A percentile compares a stretch with the other conserved stretches of the same genome.
Conservation (phyloP, 2,329 filamentous ascomycete genomes). For the Curvularia sp. region DNA sequence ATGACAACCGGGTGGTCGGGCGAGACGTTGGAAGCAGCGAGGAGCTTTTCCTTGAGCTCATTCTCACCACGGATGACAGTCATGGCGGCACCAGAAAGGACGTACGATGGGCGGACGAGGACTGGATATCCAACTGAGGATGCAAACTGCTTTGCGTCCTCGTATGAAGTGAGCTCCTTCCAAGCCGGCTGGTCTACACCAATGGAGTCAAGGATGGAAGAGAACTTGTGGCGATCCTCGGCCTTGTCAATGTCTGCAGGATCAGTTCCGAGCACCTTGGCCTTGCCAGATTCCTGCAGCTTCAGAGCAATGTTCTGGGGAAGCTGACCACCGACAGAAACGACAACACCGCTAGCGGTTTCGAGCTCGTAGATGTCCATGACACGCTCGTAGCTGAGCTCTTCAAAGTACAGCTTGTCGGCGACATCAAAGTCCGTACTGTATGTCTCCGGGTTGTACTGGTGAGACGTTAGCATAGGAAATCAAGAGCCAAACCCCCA, state of each 20-base stretch:
- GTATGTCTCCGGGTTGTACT: constrained; percentile 25
- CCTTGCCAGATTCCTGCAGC: constrained; percentile 88
- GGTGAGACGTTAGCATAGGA: too few species aligned
- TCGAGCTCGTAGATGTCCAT: constrained; percentile 99
- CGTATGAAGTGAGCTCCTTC: constrained; percentile 93
- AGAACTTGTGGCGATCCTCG: constrained; percentile 98
- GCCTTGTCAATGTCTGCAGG: constrained; percentile 96
- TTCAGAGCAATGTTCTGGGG: constrained; percentile 97
- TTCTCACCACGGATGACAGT: constrained; percentile 88
- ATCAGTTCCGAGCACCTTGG: constrained; percentile 90
- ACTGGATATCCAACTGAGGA: constrained; percentile 89
- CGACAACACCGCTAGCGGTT: constrained; percentile 82
- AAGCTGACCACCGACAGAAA: constrained; percentile 94
- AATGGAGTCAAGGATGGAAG: constrained; percentile 94
- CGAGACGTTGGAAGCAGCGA: constrained; percentile 87
- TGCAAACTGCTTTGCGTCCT: constrained; percentile 87
- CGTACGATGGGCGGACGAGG: constrained; percentile 91
- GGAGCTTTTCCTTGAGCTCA: constrained; percentile 93
- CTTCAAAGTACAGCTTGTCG: constrained; percentile 95
- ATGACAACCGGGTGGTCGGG: constrained; percentile 98
- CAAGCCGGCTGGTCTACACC: constrained; percentile 96
- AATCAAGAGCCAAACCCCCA: too few species aligned
- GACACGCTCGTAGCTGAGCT: constrained; percentile 94
- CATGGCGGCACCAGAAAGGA: constrained; percentile 97
- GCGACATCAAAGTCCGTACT: constrained; percentile 85